Percentiles rank a stretch among this genome's conserved stretches.
These are phyloP conservation scores for Annulohypoxylon bovei DNA, from an alignment of 495 filamentous ascomycete species.

Conservation along the genomic window DNA sequence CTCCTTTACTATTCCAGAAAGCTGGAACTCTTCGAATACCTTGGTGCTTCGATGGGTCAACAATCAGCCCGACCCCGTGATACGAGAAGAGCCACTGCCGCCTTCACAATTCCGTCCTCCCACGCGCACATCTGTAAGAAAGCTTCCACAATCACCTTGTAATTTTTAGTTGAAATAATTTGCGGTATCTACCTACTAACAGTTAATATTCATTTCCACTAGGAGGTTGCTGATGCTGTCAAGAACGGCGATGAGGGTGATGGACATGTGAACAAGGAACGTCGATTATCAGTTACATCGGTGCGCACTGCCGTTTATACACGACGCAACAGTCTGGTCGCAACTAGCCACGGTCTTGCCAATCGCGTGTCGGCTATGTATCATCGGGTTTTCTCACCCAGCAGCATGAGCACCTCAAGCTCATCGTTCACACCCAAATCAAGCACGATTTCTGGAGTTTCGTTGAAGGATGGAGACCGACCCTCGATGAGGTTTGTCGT, in stretches of 20 bases:
- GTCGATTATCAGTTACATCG: neutral
- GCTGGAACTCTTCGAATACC: too few species aligned
- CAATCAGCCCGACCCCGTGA: too few species aligned
- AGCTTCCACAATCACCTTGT: too few species aligned
- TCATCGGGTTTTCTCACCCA: neutral
- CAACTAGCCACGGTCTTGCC: slow-evolving; percentile 10
- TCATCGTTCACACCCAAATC: neutral
- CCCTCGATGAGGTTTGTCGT: slow-evolving; percentile 42
- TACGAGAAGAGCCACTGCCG: too few species aligned
- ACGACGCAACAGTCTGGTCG: slow-evolving; percentile 7
- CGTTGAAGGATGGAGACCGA: neutral
- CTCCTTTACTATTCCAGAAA: too few species aligned
- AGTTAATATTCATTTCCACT: neutral
- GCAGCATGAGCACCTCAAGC: neutral
- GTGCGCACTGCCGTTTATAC: neutral
- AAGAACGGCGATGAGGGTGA: neutral
- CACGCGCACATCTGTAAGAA: too few species aligned
- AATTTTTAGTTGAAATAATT: too few species aligned
- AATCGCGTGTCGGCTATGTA: slow-evolving; percentile 28
- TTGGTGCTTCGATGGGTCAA: too few species aligned
- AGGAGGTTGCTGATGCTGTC: neutral
- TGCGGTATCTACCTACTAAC: neutral
- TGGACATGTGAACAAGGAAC: slow-evolving; percentile 24
- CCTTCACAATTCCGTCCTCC: too few species aligned
- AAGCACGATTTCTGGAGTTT: neutral